These are phyloP conservation scores for Dipteronia sinensis DNA, from an alignment of 345 rosid genomes.

Conservation along the genomic window DNA sequence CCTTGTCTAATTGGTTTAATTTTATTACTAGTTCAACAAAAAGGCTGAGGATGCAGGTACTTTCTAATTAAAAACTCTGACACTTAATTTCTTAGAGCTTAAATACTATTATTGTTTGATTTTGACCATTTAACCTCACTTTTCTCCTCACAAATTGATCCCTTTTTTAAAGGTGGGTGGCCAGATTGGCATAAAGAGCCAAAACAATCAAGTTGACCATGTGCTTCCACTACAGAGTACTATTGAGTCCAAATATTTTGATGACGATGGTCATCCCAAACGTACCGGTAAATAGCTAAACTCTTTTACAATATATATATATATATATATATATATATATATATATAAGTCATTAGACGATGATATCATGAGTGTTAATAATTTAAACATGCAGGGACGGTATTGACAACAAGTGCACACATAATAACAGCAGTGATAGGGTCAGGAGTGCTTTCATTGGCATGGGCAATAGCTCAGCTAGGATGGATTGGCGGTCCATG, in stretches of 20 bases:
- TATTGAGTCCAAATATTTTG: conserved; percentile 50
- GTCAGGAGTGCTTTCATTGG: conserved; percentile 74
- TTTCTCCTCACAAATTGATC: not conserved
- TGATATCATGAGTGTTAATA: not conserved
- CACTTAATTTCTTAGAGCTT: too few relatives aligned
- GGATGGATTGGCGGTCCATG: conserved; percentile 85
- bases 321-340: too few relatives aligned
- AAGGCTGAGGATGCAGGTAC: not conserved
- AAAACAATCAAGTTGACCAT: conserved; percentile 2
- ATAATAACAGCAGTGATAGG: conserved; percentile 83
- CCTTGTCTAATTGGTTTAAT: not conserved
- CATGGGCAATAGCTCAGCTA: conserved; percentile 84
- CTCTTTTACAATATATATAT: too few relatives aligned
- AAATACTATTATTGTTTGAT: too few relatives aligned
- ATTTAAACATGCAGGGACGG: conserved; percentile 45
- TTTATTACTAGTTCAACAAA: not conserved
- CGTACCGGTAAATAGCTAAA: conserved; percentile 49
- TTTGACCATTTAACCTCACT: too few relatives aligned
- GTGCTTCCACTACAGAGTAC: conserved; percentile 24
- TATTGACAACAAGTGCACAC: conserved; percentile 82
- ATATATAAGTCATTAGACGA: not conserved
- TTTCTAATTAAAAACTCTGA: too few relatives aligned
- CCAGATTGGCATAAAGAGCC: not conserved
- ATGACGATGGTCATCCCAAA: conserved; percentile 76
- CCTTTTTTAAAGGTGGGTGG: not conserved